Conservation (phyloP, 1,284 basidiomycete species). For the Austroboletus novae-zelandiae region DNA sequence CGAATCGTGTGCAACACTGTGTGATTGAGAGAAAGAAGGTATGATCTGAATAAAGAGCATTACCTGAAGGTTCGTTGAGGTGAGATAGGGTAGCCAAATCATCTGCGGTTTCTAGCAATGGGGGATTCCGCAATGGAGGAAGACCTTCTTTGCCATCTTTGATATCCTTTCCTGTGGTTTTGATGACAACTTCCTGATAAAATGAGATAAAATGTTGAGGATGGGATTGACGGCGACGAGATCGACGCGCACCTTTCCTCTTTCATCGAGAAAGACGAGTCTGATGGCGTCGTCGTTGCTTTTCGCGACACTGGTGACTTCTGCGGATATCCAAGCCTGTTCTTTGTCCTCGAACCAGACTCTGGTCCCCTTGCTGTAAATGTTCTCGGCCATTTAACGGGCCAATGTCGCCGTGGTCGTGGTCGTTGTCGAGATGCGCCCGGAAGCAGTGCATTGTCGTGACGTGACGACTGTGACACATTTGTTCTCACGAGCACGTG, state of each 20-base stretch:
- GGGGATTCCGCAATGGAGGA: constrained; percentile 95
- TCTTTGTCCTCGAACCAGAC: constrained; percentile 94
- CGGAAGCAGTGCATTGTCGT: constrained; percentile 1
- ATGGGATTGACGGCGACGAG: constrained; percentile 2
- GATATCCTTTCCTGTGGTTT: constrained; percentile 77
- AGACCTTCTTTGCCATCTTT: constrained; percentile 72
- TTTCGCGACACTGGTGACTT: constrained; percentile 67
- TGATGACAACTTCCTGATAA: constrained; percentile 68
- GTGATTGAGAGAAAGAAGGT: neutral
- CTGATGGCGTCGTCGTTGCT: constrained; percentile 67
- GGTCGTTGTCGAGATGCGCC: constrained; percentile 12
- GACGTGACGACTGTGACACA: constrained; percentile 27
- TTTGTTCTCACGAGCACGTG: constrained; percentile 23
- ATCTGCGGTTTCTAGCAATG: constrained; percentile 93
- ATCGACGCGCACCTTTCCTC: constrained; percentile 67
- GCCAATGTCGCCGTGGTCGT: constrained; percentile 23
- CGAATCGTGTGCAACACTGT: constrained; percentile 95
- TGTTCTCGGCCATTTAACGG: constrained; percentile 74
- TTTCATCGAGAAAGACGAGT: constrained; percentile 80
- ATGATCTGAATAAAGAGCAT: constrained; percentile 18
- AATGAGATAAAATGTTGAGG: constrained; percentile 12
- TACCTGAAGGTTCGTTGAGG: constrained; percentile 96
- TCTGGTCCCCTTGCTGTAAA: constrained; percentile 80
- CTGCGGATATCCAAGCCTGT: constrained; percentile 88
- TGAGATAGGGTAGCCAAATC: constrained; percentile 98